Evolutionary conservation across 805 yeast genomes (phyloP).

Genomic region (Wickerhamiella siamensis): DNA sequence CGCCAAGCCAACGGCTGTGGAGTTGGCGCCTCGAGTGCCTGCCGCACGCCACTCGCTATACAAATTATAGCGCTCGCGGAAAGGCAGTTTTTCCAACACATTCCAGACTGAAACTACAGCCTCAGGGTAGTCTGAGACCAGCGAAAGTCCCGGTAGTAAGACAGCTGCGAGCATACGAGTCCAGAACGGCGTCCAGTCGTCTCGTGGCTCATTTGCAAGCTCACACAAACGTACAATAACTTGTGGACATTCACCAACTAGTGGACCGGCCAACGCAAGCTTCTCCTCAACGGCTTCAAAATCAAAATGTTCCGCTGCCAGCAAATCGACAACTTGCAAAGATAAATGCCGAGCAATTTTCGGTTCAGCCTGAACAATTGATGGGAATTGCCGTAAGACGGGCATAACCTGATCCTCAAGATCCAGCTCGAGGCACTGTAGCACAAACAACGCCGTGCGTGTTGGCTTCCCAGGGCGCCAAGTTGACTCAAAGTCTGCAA

Average conservation of each 20-base stretch:
- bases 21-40: not conserved
- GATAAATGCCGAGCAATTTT: no score
- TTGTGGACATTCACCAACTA: not conserved
- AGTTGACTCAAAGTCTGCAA: not conserved
- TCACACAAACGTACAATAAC: not conserved
- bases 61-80: conserved; percentile 54
- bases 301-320: no score
- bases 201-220: not conserved
- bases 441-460: not conserved
- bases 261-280: not conserved
- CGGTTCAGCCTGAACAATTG: not conserved
- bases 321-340: no score
- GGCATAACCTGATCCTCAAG: not conserved
- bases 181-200: not conserved
- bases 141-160: conserved; percentile 47
- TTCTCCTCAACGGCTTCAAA: not conserved
- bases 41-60: conserved; percentile 53
- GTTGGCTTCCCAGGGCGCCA: not conserved
- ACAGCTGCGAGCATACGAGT: conserved; percentile 14
- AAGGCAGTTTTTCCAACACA: conserved; percentile 38
- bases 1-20: no score
- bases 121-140: conserved; percentile 42
- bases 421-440: not conserved
- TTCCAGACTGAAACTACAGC: conserved; percentile 46
- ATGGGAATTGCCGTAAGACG: not conserved